Evolutionary conservation across 441 rosid species (phyloP).

Genomic region (Adansonia madagascariensis): DNA sequence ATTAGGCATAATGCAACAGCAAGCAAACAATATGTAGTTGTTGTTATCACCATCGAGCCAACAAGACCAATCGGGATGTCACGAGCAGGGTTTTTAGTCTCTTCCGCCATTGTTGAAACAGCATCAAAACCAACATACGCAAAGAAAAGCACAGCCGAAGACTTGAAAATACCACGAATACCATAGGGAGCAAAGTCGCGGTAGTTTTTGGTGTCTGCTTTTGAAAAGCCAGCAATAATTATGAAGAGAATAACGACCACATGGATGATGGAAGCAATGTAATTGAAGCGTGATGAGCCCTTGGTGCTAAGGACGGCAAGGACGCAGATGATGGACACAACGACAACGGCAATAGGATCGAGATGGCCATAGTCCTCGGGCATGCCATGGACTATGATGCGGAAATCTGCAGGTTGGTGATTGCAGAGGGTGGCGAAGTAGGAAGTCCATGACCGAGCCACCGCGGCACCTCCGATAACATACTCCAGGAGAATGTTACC

Average conservation of each 20-base stretch:
- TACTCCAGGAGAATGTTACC: not conserved
- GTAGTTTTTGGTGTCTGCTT: slow-evolving; percentile 59
- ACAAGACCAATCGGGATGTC: slow-evolving; percentile 45
- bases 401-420: slow-evolving; percentile 61
- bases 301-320: slow-evolving; percentile 47
- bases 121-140: too few relatives aligned
- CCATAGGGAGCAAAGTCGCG: slow-evolving; percentile 44
- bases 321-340: slow-evolving; percentile 49
- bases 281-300: slow-evolving; percentile 48
- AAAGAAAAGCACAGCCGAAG: slow-evolving; percentile 53
- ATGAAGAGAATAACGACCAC: slow-evolving; percentile 60
- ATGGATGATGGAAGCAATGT: slow-evolving; percentile 67
- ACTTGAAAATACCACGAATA: slow-evolving; percentile 53
- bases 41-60: slow-evolving; percentile 62
- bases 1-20: slow-evolving; percentile 58
- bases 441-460: slow-evolving; percentile 82
- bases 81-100: too few relatives aligned
- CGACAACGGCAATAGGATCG: slow-evolving; percentile 69
- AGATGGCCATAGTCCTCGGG: slow-evolving; percentile 56
- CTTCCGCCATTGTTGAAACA: too few relatives aligned
- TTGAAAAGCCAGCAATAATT: slow-evolving; percentile 56
- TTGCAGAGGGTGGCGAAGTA: slow-evolving; percentile 79
- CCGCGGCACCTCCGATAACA: slow-evolving; percentile 48
- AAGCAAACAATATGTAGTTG: slow-evolving; percentile 51
- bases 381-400: slow-evolving; percentile 50